A percentile compares a stretch with the other conserved stretches of the same genome.
These are phyloP conservation scores for Eudorina sp. DNA, from an alignment of 139 green algal species.

Conservation along the genomic window DNA sequence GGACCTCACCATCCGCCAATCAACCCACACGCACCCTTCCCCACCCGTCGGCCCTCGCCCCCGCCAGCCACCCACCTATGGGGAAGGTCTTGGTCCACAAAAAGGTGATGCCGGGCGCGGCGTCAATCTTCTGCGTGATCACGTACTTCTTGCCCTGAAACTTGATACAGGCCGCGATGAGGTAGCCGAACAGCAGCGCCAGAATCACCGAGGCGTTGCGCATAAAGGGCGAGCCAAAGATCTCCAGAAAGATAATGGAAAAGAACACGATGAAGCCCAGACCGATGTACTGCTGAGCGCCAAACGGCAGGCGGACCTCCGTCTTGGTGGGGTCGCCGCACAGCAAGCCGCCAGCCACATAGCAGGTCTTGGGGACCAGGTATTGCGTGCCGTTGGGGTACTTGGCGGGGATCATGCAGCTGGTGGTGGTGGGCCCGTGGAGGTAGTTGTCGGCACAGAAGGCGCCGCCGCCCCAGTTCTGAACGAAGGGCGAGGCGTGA, in stretches of 20 bases:
- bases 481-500: background rate
- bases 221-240: constrained; percentile 86
- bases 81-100: constrained; percentile 84
- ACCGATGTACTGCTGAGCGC: constrained; percentile 71
- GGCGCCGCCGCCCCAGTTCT: constrained; percentile 80
- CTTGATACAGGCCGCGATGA: constrained; percentile 57
- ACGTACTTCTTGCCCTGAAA: constrained; percentile 68
- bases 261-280: constrained; percentile 72
- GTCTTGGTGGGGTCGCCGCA: constrained; percentile 64
- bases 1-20: background rate
- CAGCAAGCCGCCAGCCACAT: constrained; percentile 33
- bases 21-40: background rate
- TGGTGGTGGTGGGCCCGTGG: constrained; percentile 4
- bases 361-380: background rate
- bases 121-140: constrained; percentile 59
- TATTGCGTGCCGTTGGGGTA: constrained; percentile 37
- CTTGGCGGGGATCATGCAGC: constrained; percentile 11
- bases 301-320: constrained; percentile 76
- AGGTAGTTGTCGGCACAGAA: constrained; percentile 78
- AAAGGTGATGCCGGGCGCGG: constrained; percentile 79
- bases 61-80: constrained; percentile 41
- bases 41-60: too few species aligned
- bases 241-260: constrained; percentile 75
- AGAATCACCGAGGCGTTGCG: constrained; percentile 73
- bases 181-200: constrained; percentile 69